Base-by-base conservation (phyloP, 1,284 basidiomycete genomes). In the Irpex rosettiformis region DNA sequence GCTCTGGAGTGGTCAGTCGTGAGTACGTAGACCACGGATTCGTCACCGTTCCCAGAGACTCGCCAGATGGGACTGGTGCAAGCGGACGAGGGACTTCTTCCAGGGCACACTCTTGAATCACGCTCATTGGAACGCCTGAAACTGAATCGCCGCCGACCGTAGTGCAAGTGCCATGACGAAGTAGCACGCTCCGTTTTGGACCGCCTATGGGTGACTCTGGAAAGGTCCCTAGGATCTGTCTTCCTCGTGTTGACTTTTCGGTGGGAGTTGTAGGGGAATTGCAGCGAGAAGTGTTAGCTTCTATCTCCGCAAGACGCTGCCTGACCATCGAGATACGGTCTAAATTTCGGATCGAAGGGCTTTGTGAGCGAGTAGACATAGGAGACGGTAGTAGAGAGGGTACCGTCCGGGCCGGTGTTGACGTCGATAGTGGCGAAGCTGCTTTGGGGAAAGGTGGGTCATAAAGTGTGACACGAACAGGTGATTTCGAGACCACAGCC, bases 331-430 rank as follows among this genome's bases (percentile, higher is more conserved):
- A 84, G 47, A 74, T 65, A 55, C 74, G 72, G 54, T 75, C 77
- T n/a, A 84, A 73, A 55, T 81, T 78, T 27, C 73, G 71, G 53
- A 84, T 79, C 16, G 82, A 84, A n/a, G 81, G 78, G 55, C 78
- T 82, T 56, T 72, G 73, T 3, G 72, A 65, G 21, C 69, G 72
- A 22, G 69, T 52, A 11, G 43, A 22, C 21, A 5, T 2, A 4
- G 65, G 65, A 21, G 65, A 62, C 7, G 64, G 62, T 6, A 62
- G 58, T 3, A 30, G 47, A 10, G 49, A 58, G 21, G 28, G 29
- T 21, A 10, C 21, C 6, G 21, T 21, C 22, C 28, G 64, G 65
- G 3, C 21, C 10, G 18, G 48, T 28, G 59, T 59, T 1, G 65
- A 66, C 5, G 64, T 64, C 1, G 68, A 58, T 11, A 62, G 62